Percentiles rank a stretch among this genome's conserved stretches.
Conservation (phyloP, 345 rosid species). For the Arabis alpina region DNA sequence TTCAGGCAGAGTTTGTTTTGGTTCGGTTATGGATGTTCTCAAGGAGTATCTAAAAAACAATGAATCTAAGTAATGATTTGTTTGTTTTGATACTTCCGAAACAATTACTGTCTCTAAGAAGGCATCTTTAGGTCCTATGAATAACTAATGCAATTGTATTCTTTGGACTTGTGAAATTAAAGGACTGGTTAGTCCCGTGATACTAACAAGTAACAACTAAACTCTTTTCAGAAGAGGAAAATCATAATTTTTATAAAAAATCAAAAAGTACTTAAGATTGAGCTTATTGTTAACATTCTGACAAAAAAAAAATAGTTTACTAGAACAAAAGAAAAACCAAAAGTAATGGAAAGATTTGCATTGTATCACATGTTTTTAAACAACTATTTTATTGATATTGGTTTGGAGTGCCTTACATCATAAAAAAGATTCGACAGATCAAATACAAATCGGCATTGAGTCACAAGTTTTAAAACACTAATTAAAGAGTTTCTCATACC, state of each 20-base stretch:
- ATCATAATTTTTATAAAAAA: too few relatives aligned
- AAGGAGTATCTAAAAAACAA: conserved; percentile 43
- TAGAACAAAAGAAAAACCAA: too few relatives aligned
- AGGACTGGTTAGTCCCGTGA: not conserved
- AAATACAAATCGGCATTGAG: too few relatives aligned
- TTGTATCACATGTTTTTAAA: conserved; percentile 11
- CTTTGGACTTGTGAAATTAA: not conserved
- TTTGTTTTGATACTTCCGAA: not conserved
- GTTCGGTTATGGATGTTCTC: conserved; percentile 79
- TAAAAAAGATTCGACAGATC: too few relatives aligned
- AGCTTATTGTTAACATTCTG: too few relatives aligned
- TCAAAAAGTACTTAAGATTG: too few relatives aligned
- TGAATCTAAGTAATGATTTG: conserved; percentile 25
- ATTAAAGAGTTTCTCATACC: too few relatives aligned
- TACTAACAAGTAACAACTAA: not conserved
- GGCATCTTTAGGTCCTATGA: not conserved
- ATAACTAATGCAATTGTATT: conserved; percentile 8
- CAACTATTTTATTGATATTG: too few relatives aligned
- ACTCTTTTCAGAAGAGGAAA: too few relatives aligned
- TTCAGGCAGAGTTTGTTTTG: conserved; percentile 73
- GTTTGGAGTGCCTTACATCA: too few relatives aligned
- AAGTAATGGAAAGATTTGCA: not conserved
- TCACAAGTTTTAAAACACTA: not conserved
- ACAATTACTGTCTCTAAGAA: conserved; percentile 6
- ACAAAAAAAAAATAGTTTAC: too few relatives aligned